These are phyloP conservation scores for Talinum fruticosum DNA, from an alignment of 148 eudicot species.

Conservation along the genomic window DNA sequence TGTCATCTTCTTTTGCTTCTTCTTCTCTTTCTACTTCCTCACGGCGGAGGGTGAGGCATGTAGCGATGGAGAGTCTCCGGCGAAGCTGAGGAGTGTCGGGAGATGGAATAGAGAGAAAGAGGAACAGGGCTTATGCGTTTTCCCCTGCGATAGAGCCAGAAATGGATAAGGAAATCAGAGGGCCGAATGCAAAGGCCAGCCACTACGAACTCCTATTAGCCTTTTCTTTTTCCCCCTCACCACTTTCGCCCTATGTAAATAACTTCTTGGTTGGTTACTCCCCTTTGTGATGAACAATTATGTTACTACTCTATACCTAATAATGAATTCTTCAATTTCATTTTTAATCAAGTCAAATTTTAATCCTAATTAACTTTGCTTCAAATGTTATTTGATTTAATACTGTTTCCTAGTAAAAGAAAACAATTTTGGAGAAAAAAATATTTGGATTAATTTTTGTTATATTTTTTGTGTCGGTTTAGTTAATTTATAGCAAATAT, in stretches of 20 bases:
- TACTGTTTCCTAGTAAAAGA: too few species aligned
- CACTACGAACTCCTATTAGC: background rate
- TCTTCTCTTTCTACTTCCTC: background rate
- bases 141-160: background rate
- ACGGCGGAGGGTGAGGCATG: conserved; percentile 1
- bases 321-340: too few species aligned
- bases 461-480: too few species aligned
- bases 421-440: too few species aligned
- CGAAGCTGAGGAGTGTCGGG: background rate
- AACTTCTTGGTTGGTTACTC: background rate
- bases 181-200: background rate
- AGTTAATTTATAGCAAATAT: too few species aligned
- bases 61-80: background rate
- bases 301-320: too few species aligned
- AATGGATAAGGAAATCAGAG: background rate
- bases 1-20: conserved; percentile 36
- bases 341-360: too few species aligned
- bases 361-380: too few species aligned
- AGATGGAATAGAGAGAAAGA: background rate
- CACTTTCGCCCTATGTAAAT: background rate
- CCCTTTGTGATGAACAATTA: too few species aligned
- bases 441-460: too few species aligned
- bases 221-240: background rate
- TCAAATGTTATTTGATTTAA: too few species aligned
- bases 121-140: background rate